Conservation (phyloP, 345 rosid species). For the Dipteronia sinensis region DNA sequence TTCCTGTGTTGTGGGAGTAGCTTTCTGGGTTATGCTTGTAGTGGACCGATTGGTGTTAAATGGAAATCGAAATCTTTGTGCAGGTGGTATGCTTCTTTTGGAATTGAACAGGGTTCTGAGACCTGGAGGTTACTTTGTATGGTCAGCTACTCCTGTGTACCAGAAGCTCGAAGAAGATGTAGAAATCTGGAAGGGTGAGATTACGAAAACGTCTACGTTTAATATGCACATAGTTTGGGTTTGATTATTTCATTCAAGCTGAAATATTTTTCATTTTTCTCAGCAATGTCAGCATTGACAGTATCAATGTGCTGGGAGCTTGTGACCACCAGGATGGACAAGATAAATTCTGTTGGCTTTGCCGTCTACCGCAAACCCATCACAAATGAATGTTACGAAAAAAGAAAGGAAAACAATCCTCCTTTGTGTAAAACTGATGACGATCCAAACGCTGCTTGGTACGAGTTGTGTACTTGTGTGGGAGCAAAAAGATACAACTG, state of each 20-base stretch:
- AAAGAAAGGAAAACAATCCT: slow-evolving; percentile 60
- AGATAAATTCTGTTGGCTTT: slow-evolving; percentile 69
- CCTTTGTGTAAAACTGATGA: slow-evolving; percentile 75
- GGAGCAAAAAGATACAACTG: neutral
- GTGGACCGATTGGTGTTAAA: neutral
- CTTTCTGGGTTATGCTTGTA: neutral
- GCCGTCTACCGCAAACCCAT: slow-evolving; percentile 81
- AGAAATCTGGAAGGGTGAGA: slow-evolving; percentile 79
- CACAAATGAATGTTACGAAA: slow-evolving; percentile 76
- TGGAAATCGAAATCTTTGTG: neutral
- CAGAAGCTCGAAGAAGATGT: slow-evolving; percentile 71
- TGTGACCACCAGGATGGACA: slow-evolving; percentile 76
- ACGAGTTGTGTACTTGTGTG: slow-evolving; percentile 13
- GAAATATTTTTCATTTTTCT: slow-evolving; percentile 18
- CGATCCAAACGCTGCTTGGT: slow-evolving; percentile 94
- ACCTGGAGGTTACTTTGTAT: slow-evolving; percentile 88
- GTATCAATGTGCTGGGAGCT: slow-evolving; percentile 87
- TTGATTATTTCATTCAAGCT: neutral
- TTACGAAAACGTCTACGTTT: neutral
- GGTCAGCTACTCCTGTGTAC: slow-evolving; percentile 98
- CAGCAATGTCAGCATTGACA: slow-evolving; percentile 80
- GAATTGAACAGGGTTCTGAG: slow-evolving; percentile 86
- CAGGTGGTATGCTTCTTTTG: slow-evolving; percentile 74
- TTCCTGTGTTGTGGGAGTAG: too few species aligned
- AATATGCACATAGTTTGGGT: neutral